Evolutionary conservation across 75 land plant genomes (phyloP).

Genomic region (Picea sitchensis): DNA sequence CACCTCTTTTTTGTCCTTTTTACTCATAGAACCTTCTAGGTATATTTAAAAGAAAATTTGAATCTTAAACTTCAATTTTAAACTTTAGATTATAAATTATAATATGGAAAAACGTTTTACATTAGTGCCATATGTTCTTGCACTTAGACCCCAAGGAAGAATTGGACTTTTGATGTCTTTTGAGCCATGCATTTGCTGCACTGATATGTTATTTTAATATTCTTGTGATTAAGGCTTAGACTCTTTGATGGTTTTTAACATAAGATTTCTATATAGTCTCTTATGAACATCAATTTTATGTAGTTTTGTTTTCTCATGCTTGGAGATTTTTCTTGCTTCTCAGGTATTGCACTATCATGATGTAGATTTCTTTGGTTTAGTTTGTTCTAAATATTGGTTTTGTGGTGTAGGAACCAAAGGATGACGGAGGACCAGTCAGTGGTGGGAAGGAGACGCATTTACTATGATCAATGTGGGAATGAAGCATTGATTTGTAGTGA

Average conservation of each 20-base stretch:
- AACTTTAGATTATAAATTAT: neutral
- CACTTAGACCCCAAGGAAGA: neutral
- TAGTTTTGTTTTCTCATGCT: neutral
- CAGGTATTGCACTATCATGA: neutral
- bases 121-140: neutral
- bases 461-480: slow-evolving; percentile 81
- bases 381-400: neutral
- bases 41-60: no score
- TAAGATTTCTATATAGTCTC: neutral
- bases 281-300: neutral
- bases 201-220: neutral
- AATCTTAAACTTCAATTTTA: neutral
- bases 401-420: slow-evolving; percentile 78
- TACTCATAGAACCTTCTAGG: no score
- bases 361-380: no score
- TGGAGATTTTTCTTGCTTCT: no score
- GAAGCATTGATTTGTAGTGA: slow-evolving; percentile 96
- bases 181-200: neutral
- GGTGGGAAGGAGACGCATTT: slow-evolving; percentile 90
- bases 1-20: no score
- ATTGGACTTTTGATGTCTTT: neutral
- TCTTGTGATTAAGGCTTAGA: neutral
- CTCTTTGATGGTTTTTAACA: no score
- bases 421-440: slow-evolving; percentile 99
- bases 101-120: neutral